Evolutionary conservation across 495 filamentous ascomycete species (phyloP), one percentile per base, ranked within the genome.

Genomic region (Trichoderma orchidacearum): DNA sequence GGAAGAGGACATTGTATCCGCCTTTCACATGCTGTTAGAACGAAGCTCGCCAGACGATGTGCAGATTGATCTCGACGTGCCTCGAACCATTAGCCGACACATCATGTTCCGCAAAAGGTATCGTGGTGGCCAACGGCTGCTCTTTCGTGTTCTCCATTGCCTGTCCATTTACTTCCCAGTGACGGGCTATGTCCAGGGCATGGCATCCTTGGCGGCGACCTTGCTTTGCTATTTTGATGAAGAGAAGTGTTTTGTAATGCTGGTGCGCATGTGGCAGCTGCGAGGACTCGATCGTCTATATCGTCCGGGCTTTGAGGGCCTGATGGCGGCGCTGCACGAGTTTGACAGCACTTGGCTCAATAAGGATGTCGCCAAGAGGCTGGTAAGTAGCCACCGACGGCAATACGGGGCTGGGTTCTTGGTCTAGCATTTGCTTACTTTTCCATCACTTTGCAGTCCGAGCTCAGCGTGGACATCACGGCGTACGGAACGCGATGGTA

Each of bases 401-500:
- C 29, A 36, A 9, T 28, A 45, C 30, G 18, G 27, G 1, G 18
- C 17, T 53, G 2, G 13, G 5, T 12, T n/a, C 30, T 11, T 53
- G 2, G 12, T 53, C 45, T 50, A 1, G 28, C 5, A 30, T 30
- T 23, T 53, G 27, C 18, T 8, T 53, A 5, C 0, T 13, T 38
- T 9, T 4, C 30, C 30, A 30, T 23, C 12, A 6, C 12, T 12
- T 15, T 41, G 51, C 67, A 92, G 87, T 80, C 78, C 52, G 87
- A 93, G 61, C 76, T 96, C 17, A 75, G 77, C 50, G 93, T 99
- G 60, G 80, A 85, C 38, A 81, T 90, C 17, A 99, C 90, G 5
- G 84, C 90, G 21, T 99, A 96, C 67, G 94, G 90, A 30, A 96
- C 92, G 0, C 76, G 90, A 28, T 99, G 93, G 93, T 99, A 99